phyloP scores from a whole-genome alignment of 148 eudicot genomes.

The Pharnaceum exiguum region DNA sequence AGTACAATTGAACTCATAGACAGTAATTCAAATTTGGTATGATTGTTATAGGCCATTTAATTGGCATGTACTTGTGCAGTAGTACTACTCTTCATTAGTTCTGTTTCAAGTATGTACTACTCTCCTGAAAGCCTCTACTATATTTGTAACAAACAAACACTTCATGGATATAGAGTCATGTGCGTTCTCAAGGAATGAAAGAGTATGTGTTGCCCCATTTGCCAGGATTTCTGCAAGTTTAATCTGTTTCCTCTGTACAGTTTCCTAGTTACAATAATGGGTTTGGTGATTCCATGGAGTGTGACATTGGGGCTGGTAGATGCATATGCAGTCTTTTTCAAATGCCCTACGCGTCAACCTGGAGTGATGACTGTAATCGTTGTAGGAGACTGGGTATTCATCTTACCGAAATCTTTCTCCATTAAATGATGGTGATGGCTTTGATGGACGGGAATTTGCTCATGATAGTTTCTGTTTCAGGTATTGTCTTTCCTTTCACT shows the following conservation, averaged over 20 bases:
- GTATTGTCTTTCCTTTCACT: conserved; percentile 72
- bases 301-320: conserved; percentile 71
- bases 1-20: no score
- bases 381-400: conserved; percentile 80
- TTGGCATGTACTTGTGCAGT: no score
- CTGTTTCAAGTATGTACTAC: no score
- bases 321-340: conserved; percentile 56
- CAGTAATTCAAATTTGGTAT: no score
- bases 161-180: no score
- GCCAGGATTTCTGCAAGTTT: not conserved
- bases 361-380: conserved; percentile 53
- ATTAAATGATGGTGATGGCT: not conserved
- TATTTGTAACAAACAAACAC: no score
- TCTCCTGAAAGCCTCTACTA: no score
- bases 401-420: not conserved
- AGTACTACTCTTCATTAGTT: no score
- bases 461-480: conserved; percentile 29
- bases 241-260: conserved; percentile 40
- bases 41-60: no score
- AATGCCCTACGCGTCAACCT: conserved; percentile 55
- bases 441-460: not conserved
- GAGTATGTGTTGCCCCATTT: no score
- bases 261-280: conserved; percentile 87
- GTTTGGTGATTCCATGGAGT: conserved; percentile 94
- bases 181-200: no score